phyloP scores from a whole-genome alignment of 371 early-diverging fungal species.

The Fennellomyces sp. region DNA sequence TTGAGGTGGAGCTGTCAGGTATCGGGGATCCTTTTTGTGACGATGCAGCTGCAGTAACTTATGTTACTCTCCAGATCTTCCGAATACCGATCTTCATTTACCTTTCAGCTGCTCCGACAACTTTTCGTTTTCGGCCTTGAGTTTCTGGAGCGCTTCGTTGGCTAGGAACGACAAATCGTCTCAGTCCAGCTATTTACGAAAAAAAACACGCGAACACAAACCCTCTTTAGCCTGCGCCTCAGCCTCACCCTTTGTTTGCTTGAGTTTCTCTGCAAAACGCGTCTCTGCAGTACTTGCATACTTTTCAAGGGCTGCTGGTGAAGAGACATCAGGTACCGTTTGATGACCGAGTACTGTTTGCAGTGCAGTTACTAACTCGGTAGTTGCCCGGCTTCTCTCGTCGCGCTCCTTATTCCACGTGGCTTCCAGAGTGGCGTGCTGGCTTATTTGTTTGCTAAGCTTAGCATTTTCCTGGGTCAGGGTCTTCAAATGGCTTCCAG shows the following conservation, averaged over 20 bases:
- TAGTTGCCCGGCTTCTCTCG: slow-evolving; percentile 3
- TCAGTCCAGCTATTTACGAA: too few relatives aligned
- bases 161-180: background rate
- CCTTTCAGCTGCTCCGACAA: background rate
- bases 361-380: slow-evolving; percentile 3
- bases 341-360: background rate
- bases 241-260: background rate
- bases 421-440: background rate
- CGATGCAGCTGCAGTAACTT: background rate
- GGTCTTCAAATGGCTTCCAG: slow-evolving; percentile 51
- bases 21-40: background rate
- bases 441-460: slow-evolving; percentile 18
- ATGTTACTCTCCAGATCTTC: background rate
- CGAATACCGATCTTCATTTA: background rate
- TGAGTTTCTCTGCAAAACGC: background rate
- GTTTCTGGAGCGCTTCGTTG: background rate
- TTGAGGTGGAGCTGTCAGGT: background rate
- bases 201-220: background rate
- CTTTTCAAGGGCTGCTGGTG: background rate
- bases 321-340: slow-evolving; percentile 4
- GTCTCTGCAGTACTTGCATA: background rate
- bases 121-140: background rate
- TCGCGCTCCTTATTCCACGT: background rate
- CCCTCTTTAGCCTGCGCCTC: background rate
- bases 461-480: slow-evolving; percentile 43